Conservation (phyloP, 495 filamentous ascomycete genomes). For the Neurospora sp. region DNA sequence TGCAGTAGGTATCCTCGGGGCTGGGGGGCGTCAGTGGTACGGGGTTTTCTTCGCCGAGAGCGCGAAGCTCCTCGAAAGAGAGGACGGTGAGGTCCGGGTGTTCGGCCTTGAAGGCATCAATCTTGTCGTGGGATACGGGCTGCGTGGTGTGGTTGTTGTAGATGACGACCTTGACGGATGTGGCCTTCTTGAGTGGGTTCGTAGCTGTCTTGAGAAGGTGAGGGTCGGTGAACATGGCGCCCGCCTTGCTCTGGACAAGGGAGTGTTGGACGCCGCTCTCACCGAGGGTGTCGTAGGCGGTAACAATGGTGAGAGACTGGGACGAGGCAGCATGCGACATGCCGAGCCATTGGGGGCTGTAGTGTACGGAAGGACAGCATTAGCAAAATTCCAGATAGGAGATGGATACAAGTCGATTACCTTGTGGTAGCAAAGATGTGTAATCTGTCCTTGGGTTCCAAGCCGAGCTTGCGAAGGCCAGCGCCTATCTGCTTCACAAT, state of each 20-base stretch:
- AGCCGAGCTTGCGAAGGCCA: conserved; percentile 47
- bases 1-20: conserved; percentile 65
- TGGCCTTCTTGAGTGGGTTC: conserved; percentile 31
- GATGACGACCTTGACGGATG: conserved; percentile 32
- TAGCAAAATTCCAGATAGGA: background rate
- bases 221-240: conserved; percentile 52
- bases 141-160: conserved; percentile 34
- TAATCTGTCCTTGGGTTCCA: conserved; percentile 37
- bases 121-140: conserved; percentile 27
- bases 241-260: conserved; percentile 47
- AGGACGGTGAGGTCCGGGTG: conserved; percentile 31
- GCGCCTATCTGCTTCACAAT: conserved; percentile 42
- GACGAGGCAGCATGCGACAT: conserved; percentile 61
- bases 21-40: conserved; percentile 53
- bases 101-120: conserved; percentile 31
- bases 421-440: conserved; percentile 55
- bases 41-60: conserved; percentile 56
- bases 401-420: conserved; percentile 9
- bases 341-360: conserved; percentile 38
- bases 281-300: conserved; percentile 73
- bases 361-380: background rate
- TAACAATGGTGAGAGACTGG: conserved; percentile 93
- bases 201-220: conserved; percentile 42
- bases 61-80: conserved; percentile 34
- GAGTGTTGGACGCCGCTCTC: conserved; percentile 51